Percentiles rank a stretch among this genome's conserved stretches.
Conservation (phyloP, 192 early-diverging fungal genomes). For the Podila epicladia region DNA sequence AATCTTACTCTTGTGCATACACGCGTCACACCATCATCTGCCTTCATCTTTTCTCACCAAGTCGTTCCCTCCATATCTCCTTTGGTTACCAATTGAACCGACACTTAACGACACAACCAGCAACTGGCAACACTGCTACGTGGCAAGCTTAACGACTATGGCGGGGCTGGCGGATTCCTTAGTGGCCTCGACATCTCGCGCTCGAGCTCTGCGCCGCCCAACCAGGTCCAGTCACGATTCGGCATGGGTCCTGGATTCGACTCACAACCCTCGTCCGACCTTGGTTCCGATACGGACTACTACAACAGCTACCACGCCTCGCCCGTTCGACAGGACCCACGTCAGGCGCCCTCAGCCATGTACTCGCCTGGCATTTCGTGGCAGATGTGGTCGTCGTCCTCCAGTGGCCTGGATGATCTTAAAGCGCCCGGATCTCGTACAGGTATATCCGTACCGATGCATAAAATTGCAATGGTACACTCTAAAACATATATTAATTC, state of each 20-base stretch:
- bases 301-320: slow-evolving; percentile 63
- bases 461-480: no score
- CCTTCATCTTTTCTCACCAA: background rate
- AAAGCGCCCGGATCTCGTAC: slow-evolving; percentile 9
- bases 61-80: background rate
- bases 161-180: slow-evolving; percentile 31
- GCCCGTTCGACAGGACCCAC: slow-evolving; percentile 67
- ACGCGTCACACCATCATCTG: background rate
- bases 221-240: slow-evolving; percentile 64
- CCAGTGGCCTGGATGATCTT: slow-evolving; percentile 28
- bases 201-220: slow-evolving; percentile 81
- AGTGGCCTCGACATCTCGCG: slow-evolving; percentile 63
- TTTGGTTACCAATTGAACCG: background rate
- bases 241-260: slow-evolving; percentile 56
- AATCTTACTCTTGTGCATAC: slow-evolving; percentile 9
- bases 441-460: background rate
- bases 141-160: slow-evolving; percentile 61
- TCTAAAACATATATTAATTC: no score
- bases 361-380: slow-evolving; percentile 76
- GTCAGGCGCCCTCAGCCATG: slow-evolving; percentile 60
- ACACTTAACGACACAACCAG: slow-evolving; percentile 7
- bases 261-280: slow-evolving; percentile 55
- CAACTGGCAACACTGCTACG: slow-evolving; percentile 64
- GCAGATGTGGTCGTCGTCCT: slow-evolving; percentile 68
- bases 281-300: slow-evolving; percentile 72